Evolutionary conservation across 169 alveolate genomes (phyloP), one percentile per base, ranked within the genome.

Genomic region (Blepharisma undulans): DNA sequence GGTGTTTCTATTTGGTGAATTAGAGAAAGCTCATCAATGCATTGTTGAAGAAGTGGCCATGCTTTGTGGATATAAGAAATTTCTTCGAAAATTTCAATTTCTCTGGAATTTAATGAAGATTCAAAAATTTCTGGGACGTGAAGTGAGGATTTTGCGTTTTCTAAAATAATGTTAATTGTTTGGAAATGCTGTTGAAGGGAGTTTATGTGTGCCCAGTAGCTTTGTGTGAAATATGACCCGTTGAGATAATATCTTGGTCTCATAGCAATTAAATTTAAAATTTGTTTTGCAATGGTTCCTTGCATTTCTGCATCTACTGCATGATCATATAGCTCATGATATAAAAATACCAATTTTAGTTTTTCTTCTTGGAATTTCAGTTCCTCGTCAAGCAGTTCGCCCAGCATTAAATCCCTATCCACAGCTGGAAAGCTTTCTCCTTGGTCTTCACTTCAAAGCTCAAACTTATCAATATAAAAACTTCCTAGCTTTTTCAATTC

Each of bases 181-280:
- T 25, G 80, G 18, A 93, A 94, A 80, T 94, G 95, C 34, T 92
- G 86, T 30, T 93, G 94, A 22, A 95, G 66, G 79, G 91, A 86
- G 80, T 95, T 94, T 1, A 92, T 81, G 81, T 96, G 97, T 81
- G 95, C 93, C 89, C 85, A 84, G 92, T 96, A 96, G 25, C 96
- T 90, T 22, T 95, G 95, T 48, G 92, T 93, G 80, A 95, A 96
- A 87, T 96, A 94, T 76, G 95, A 80, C 48, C 95, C 92, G 74
- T 92, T 93, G 80, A 94, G 88, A 84, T 95, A 95, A n/a, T 95
- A 76, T 34, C 92, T 90, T n/a, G 98, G 98, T 59, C 98, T 91
- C 76, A 88, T 78, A 6, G 97, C 97, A 96, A 96, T 96, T 27
- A 92, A 81, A 84, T 96, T 95, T 14, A 91, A 88, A 30, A 96